Evolutionary conservation across 2,329 filamentous ascomycete genomes (phyloP), one percentile per base, ranked within the genome.

Genomic region (Metarhizium brunneum): DNA sequence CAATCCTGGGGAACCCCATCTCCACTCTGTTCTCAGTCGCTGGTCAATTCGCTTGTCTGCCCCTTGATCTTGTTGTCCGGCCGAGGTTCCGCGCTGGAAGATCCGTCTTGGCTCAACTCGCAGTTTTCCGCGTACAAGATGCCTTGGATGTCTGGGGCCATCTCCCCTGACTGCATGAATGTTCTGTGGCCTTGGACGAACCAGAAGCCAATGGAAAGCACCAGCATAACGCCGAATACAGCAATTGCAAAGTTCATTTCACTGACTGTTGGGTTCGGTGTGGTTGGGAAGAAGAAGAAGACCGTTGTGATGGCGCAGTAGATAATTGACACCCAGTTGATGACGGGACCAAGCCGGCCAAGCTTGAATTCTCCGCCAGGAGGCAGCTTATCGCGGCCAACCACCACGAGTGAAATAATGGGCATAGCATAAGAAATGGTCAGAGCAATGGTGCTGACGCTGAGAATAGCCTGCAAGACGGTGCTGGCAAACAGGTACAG

Each of bases 181-280:
- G 61, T 61, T n/a, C 50, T 50, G 29, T 70, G 70, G 1, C 78
- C 79, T 60, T 73, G 71, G 43, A 77, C 53, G 42, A 80, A 66
- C 78, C 78, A 82, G 57, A 81, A 81, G 0, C 65, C 69, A 1
- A 79, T 43, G 0, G 77, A 70, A 7, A 81, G 69, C 2, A 79
- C 67, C 53, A 81, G 59, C 77, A 81, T 79, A 25, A 81, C 71
- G 1, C 76, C 79, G 60, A 82, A 81, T 1, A 81, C 78, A 1
- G 75, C 79, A 60, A 81, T 80, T 6, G 79, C 79, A 61, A 76
- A 82, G 64, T 82, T 82, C 79, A 81, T 81, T 57, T 81, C 76
- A n/a, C 67, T 65, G 0, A 69, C 63, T 0, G 71, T 58, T 0
- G 79, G 78, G 56, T 73, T 72, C 0, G 78, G 79, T 0, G 56